phyloP scores from a whole-genome alignment of 164 flowering plant species.

The Annona squamosa region DNA sequence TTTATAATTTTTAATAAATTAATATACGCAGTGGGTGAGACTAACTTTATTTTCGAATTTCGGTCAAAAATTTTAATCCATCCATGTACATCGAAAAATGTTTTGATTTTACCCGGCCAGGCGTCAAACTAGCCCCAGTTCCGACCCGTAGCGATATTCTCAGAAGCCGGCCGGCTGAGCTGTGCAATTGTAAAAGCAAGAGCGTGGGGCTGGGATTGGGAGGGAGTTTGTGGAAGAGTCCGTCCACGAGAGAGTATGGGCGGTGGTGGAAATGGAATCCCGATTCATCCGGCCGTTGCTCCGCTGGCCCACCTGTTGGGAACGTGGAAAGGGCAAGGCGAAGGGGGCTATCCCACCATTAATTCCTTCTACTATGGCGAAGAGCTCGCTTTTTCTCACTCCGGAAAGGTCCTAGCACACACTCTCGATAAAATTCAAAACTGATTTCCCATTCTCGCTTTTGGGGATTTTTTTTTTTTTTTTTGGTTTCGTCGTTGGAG shows the following conservation, averaged over 20 bases:
- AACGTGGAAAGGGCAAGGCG: slow-evolving; percentile 68
- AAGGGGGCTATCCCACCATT: slow-evolving; percentile 67
- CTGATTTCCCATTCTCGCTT: neutral
- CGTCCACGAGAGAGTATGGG: neutral
- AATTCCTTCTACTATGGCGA: slow-evolving; percentile 55
- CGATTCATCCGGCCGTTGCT: slow-evolving; percentile 45
- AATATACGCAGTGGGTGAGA: too few species aligned
- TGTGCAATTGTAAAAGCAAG: too few species aligned
- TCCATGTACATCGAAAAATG: too few species aligned
- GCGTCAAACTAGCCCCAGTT: too few species aligned
- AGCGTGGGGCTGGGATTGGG: too few species aligned
- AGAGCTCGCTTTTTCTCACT: slow-evolving; percentile 51
- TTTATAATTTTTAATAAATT: too few species aligned
- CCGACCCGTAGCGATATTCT: too few species aligned
- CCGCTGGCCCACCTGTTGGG: slow-evolving; percentile 53
- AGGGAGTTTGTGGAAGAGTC: too few species aligned
- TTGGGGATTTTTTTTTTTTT: neutral
- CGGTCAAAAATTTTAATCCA: too few species aligned
- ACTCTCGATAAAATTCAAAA: neutral
- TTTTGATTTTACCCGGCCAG: too few species aligned
- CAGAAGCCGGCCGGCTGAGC: too few species aligned
- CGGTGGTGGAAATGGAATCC: neutral
- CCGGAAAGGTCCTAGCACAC: slow-evolving; percentile 28
- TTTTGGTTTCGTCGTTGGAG: neutral
- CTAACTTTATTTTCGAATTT: too few species aligned